phyloP scores from a whole-genome alignment of 495 filamentous ascomycete genomes.

The Lasiosphaeris hirsuta region DNA sequence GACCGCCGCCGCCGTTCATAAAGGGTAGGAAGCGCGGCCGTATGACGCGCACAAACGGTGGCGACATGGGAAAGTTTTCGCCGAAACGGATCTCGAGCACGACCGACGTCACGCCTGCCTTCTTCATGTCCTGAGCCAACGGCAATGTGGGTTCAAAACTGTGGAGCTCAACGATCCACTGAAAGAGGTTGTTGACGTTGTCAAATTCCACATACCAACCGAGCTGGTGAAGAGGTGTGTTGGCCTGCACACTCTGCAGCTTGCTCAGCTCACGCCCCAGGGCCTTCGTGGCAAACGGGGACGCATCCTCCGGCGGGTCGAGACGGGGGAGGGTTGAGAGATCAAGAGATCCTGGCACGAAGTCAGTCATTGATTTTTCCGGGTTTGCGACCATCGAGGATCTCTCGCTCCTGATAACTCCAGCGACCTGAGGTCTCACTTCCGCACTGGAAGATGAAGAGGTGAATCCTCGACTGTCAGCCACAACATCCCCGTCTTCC shows the following conservation, averaged over 20 bases:
- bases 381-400: background rate
- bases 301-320: slow-evolving; percentile 66
- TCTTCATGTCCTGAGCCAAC: slow-evolving; percentile 72
- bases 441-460: background rate
- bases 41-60: slow-evolving; percentile 84
- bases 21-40: slow-evolving; percentile 76
- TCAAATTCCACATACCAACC: slow-evolving; percentile 79
- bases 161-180: slow-evolving; percentile 92
- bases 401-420: background rate
- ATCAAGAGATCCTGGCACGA: slow-evolving; percentile 62
- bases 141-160: slow-evolving; percentile 69
- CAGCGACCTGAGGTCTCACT: no score
- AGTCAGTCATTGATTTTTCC: slow-evolving; percentile 50
- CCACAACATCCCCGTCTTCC: slow-evolving; percentile 15
- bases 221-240: slow-evolving; percentile 61
- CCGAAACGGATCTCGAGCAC: slow-evolving; percentile 81
- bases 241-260: slow-evolving; percentile 58
- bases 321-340: slow-evolving; percentile 55
- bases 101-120: slow-evolving; percentile 56
- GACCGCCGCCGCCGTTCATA: slow-evolving; percentile 72
- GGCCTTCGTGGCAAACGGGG: slow-evolving; percentile 54
- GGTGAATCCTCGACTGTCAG: background rate
- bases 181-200: slow-evolving; percentile 65
- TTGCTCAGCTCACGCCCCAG: slow-evolving; percentile 61
- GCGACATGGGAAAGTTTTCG: slow-evolving; percentile 67